A percentile compares a stretch with the other conserved stretches of the same genome.
These are phyloP conservation scores for Pythium periplocum DNA, from an alignment of 352 stramenopile genomes.

Conservation along the genomic window DNA sequence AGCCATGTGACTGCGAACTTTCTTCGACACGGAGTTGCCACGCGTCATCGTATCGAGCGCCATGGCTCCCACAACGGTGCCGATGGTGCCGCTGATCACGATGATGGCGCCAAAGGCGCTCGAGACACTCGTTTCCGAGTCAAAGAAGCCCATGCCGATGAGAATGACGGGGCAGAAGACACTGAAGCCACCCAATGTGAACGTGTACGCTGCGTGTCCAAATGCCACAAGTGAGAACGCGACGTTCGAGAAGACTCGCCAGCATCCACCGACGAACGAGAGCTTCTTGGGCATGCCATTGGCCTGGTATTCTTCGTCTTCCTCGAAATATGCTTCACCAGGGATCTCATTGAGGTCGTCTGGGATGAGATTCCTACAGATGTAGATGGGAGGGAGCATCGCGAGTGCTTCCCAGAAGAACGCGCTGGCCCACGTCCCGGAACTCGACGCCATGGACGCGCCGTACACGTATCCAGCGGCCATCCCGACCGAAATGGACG, in stretches of 20 bases:
- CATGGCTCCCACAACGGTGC: slow-evolving; percentile 68
- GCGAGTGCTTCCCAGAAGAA: slow-evolving; percentile 82
- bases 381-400: slow-evolving; percentile 62
- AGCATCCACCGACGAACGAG: slow-evolving; percentile 25
- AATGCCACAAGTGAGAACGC: slow-evolving; percentile 67
- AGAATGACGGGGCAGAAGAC: slow-evolving; percentile 77
- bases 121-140: slow-evolving; percentile 55
- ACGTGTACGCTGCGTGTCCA: slow-evolving; percentile 73
- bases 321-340: no score
- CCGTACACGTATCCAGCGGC: neutral
- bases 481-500: no score
- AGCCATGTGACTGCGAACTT: slow-evolving; percentile 31
- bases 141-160: slow-evolving; percentile 71
- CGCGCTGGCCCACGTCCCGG: slow-evolving; percentile 57
- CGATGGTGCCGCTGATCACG: slow-evolving; percentile 63
- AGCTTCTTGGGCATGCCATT: no score
- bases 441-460: slow-evolving; percentile 43
- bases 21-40: slow-evolving; percentile 23
- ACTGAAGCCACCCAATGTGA: slow-evolving; percentile 67
- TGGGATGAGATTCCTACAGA: slow-evolving; percentile 40
- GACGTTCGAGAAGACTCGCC: slow-evolving; percentile 43
- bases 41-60: slow-evolving; percentile 43
- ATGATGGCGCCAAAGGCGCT: slow-evolving; percentile 71
- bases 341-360: slow-evolving; percentile 27
- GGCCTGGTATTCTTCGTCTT: no score